A percentile compares a stretch with the other conserved stretches of the same genome.
These are phyloP conservation scores for Alternaria sp. DNA, from an alignment of 2,329 filamentous ascomycete species.

Conservation along the genomic window DNA sequence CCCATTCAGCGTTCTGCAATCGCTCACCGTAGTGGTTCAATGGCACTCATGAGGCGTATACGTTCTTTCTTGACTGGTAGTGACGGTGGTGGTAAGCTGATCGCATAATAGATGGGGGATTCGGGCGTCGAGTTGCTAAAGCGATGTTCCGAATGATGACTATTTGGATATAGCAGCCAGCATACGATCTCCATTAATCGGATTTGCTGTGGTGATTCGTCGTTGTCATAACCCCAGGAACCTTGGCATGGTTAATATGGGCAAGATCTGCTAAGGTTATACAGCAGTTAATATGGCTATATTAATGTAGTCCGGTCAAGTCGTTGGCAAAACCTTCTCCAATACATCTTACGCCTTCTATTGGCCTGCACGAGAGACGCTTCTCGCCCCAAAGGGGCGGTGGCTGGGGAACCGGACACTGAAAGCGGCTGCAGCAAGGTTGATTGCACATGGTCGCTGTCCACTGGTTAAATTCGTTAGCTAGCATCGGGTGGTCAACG, in stretches of 20 bases:
- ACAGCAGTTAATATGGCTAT: constrained; percentile 18
- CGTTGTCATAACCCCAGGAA: neutral
- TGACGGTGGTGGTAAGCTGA: constrained; percentile 18
- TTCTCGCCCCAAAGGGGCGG: neutral
- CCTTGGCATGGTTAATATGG: constrained; percentile 2
- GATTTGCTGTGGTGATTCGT: constrained; percentile 2
- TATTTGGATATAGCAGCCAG: neutral
- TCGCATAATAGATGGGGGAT: constrained; percentile 4
- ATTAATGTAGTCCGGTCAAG: neutral
- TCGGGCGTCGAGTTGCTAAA: neutral
- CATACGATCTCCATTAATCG: neutral
- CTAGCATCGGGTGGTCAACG: neutral
- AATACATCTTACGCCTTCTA: neutral
- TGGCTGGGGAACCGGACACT: neutral
- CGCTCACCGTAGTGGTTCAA: neutral
- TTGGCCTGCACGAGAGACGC: neutral
- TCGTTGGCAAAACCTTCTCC: neutral
- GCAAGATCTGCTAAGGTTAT: constrained; percentile 12
- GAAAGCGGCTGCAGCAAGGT: neutral
- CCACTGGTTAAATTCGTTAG: neutral
- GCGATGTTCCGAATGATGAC: neutral
- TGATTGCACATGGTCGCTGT: constrained; percentile 7
- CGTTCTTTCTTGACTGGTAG: neutral
- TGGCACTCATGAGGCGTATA: neutral
- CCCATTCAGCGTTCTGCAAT: constrained; percentile 5